These are phyloP conservation scores for Crucibulum cyathiforme DNA, from an alignment of 1,284 basidiomycete genomes.

Conservation along the genomic window DNA sequence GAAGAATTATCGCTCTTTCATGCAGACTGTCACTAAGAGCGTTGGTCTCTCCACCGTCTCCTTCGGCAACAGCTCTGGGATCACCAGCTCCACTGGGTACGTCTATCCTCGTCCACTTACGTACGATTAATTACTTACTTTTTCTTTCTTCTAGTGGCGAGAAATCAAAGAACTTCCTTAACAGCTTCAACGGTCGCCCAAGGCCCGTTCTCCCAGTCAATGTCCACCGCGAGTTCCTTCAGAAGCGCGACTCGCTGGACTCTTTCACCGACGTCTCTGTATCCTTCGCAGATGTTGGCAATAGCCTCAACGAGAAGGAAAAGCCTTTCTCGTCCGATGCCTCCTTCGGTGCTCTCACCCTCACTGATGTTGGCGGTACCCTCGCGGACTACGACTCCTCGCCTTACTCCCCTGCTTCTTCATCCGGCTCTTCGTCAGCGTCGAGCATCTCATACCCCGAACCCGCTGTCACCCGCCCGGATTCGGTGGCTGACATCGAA, in stretches of 20 bases:
- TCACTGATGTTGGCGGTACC: slow-evolving; percentile 44
- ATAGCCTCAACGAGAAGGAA: slow-evolving; percentile 38
- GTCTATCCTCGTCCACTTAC: slow-evolving; percentile 19
- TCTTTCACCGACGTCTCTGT: slow-evolving; percentile 50
- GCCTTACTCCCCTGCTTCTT: slow-evolving; percentile 32
- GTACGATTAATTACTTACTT: background rate
- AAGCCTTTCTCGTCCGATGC: slow-evolving; percentile 34
- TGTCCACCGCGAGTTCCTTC: slow-evolving; percentile 46
- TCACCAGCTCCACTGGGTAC: slow-evolving; percentile 39
- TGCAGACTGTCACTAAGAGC: slow-evolving; percentile 51
- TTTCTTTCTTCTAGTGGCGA: background rate
- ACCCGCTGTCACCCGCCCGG: slow-evolving; percentile 17
- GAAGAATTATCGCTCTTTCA: slow-evolving; percentile 43
- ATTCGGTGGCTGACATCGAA: background rate
- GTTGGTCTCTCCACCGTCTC: slow-evolving; percentile 48
- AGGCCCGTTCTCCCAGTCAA: slow-evolving; percentile 46
- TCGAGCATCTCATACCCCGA: slow-evolving; percentile 25
- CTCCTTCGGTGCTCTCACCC: slow-evolving; percentile 41
- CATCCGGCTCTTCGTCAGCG: slow-evolving; percentile 30
- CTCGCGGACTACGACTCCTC: slow-evolving; percentile 39
- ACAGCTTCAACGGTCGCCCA: slow-evolving; percentile 19
- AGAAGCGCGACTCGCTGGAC: slow-evolving; percentile 50
- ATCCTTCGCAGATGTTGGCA: slow-evolving; percentile 43
- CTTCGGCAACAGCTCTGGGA: slow-evolving; percentile 30
- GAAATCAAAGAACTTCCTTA: slow-evolving; percentile 9